Evolutionary conservation across 768 basidiomycete genomes (phyloP).

Genomic region (Scleroderma bovista): DNA sequence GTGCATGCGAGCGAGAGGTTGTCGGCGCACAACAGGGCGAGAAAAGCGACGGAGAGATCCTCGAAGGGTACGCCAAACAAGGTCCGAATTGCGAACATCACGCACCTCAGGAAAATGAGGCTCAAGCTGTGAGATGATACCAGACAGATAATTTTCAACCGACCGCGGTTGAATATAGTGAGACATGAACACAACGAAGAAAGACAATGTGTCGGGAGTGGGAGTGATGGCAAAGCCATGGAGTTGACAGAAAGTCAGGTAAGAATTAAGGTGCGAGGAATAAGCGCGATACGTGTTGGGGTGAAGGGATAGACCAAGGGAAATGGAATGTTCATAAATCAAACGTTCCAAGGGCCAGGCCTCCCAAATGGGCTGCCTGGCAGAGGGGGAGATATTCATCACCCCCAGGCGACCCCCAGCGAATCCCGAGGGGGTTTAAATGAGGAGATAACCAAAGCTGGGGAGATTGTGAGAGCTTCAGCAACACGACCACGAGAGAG

Average conservation of each 20-base stretch:
- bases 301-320: not conserved
- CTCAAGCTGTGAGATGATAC: conserved; percentile 18
- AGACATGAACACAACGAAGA: conserved; percentile 9
- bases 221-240: conserved; percentile 28
- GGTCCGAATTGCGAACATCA: not conserved
- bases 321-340: not conserved
- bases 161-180: conserved; percentile 17
- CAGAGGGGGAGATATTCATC: not conserved
- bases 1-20: conserved; percentile 11
- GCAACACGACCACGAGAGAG: conserved; percentile 16
- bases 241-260: conserved; percentile 22
- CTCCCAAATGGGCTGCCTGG: not conserved
- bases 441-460: not conserved
- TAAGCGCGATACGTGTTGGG: not conserved
- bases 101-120: conserved; percentile 14
- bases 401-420: conserved; percentile 21
- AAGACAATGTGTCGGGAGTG: conserved; percentile 14
- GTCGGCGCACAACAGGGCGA: not conserved
- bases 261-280: conserved; percentile 25
- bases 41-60: conserved; percentile 5
- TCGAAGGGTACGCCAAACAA: conserved; percentile 10
- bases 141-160: conserved; percentile 19
- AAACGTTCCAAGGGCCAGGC: not conserved
- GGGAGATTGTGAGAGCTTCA: conserved; percentile 5
- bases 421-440: conserved; percentile 23